These are phyloP conservation scores for Madurella fahalii DNA, from an alignment of 2,329 filamentous ascomycete species.

Conservation along the genomic window DNA sequence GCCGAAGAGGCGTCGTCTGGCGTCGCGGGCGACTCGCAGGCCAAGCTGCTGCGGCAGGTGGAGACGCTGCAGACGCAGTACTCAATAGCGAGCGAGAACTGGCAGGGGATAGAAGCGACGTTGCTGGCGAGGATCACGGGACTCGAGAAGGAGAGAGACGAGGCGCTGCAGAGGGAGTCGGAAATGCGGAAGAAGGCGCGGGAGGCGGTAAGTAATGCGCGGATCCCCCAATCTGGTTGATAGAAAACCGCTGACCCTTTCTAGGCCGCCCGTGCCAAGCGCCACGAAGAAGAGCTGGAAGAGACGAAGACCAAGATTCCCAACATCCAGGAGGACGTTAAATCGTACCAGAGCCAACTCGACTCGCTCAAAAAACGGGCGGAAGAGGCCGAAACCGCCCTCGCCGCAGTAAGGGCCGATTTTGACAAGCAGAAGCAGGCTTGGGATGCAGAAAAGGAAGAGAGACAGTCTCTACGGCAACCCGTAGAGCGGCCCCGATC, in stretches of 20 bases:
- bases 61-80: slow-evolving; percentile 96
- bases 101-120: slow-evolving; percentile 92
- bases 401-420: slow-evolving; percentile 51
- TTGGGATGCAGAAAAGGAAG: slow-evolving; percentile 38
- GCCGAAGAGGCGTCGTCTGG: slow-evolving; percentile 89
- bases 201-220: slow-evolving; percentile 61
- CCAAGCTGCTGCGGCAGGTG: slow-evolving; percentile 86
- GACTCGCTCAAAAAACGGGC: slow-evolving; percentile 61
- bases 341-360: slow-evolving; percentile 55
- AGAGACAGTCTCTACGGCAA: slow-evolving; percentile 29
- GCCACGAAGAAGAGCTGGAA: slow-evolving; percentile 80
- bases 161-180: slow-evolving; percentile 74
- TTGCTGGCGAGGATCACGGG: slow-evolving; percentile 70
- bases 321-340: slow-evolving; percentile 60
- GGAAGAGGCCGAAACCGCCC: slow-evolving; percentile 60
- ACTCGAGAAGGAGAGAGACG: slow-evolving; percentile 88
- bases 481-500: slow-evolving; percentile 40
- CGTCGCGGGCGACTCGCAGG: slow-evolving; percentile 74
- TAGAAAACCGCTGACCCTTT: slow-evolving; percentile 26
- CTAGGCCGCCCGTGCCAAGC: slow-evolving; percentile 60
- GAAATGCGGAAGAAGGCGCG: slow-evolving; percentile 87
- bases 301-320: slow-evolving; percentile 59
- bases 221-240: background rate
- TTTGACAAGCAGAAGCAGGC: slow-evolving; percentile 46
- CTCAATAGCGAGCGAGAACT: slow-evolving; percentile 89